Evolutionary conservation across 176 grass and related monocot genomes (phyloP).

Genomic region (Musa acuminata): DNA sequence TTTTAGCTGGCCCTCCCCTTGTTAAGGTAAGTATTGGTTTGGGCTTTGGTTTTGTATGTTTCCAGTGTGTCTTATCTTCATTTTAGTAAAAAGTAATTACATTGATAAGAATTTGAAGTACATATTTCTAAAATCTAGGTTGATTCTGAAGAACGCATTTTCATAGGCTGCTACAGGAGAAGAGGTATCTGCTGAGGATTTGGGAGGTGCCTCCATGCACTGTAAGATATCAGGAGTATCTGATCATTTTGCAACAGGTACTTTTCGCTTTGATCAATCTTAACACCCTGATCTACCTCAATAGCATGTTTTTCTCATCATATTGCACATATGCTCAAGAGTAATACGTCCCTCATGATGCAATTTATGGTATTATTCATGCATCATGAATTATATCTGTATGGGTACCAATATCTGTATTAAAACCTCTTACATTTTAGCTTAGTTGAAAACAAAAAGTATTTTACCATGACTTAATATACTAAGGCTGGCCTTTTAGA

Average conservation of each 20-base stretch:
- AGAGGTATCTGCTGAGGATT: slow-evolving; percentile 93
- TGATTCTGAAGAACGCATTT: slow-evolving; percentile 29
- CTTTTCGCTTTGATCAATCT: not conserved
- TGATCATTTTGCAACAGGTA: slow-evolving; percentile 94
- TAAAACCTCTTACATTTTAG: too few species aligned
- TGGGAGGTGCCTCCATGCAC: slow-evolving; percentile 94
- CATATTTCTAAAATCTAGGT: slow-evolving; percentile 15
- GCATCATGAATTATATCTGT: not conserved
- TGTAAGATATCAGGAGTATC: slow-evolving; percentile 95
- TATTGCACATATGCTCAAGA: not conserved
- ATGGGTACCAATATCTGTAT: too few species aligned
- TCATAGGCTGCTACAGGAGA: slow-evolving; percentile 94
- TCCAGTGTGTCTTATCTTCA: slow-evolving; percentile 4
- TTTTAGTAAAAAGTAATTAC: not conserved
- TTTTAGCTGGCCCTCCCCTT: slow-evolving; percentile 92
- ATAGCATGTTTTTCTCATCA: not conserved
- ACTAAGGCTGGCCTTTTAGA: too few species aligned
- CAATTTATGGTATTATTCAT: not conserved
- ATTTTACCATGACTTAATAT: too few species aligned
- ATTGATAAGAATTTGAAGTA: slow-evolving; percentile 5
- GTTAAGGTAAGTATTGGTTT: slow-evolving; percentile 63
- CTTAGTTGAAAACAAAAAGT: too few species aligned
- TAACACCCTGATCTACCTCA: not conserved
- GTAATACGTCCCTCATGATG: not conserved
- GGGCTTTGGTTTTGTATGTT: slow-evolving; percentile 8